Base-by-base conservation (phyloP, 805 yeast species). In the Pichia thaimueangensis region DNA sequence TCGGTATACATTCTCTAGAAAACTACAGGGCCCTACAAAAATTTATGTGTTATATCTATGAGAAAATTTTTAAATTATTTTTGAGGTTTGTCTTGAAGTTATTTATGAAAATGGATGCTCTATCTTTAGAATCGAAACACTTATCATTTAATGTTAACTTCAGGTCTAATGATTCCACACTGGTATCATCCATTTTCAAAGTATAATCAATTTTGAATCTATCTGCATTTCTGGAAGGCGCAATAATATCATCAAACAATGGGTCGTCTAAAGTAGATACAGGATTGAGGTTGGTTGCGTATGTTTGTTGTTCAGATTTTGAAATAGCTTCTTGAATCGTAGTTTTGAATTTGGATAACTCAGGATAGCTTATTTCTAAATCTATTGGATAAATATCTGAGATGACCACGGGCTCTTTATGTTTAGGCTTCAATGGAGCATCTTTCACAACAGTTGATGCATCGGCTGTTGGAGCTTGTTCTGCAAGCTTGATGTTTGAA, bases 241-340 rank as follows among this genome's bases (percentile, higher is more conserved):
- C 71, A 41, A 79, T 52, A 42, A 82, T 55, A 13, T 69, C 76
- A 52, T 82, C 89, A 50, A 82, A 80, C 5, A 72, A 48, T 6
- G 81, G 73, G 52, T 81, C 87, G 45, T 70, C 70, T 48, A 69
- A 68, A 32, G 74, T 78, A 6, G 79, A 71, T 32, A 49, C 59
- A 32, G 33, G 55, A 45, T 56, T 50, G 58, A 65, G 23, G 62
- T 63, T 38, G 39, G 57, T 36, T 53, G 64, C 54, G 53, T 70
- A 69, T 12, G 80, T 68, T 50, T 56, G 63, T 31, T 57, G 57
- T 50, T 70, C 68, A 16, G 83, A 78, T 35, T 64, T 58, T 25
- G 50, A 41, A 23, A 78, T 59, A 1, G 82, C 77, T 35, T 62
- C 63, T 6, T 66, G 53, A 25, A 76, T 60, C 45, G 67, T 23